These are phyloP conservation scores for Naganishia sp. DNA, from an alignment of 1,284 basidiomycete genomes.

Conservation along the genomic window DNA sequence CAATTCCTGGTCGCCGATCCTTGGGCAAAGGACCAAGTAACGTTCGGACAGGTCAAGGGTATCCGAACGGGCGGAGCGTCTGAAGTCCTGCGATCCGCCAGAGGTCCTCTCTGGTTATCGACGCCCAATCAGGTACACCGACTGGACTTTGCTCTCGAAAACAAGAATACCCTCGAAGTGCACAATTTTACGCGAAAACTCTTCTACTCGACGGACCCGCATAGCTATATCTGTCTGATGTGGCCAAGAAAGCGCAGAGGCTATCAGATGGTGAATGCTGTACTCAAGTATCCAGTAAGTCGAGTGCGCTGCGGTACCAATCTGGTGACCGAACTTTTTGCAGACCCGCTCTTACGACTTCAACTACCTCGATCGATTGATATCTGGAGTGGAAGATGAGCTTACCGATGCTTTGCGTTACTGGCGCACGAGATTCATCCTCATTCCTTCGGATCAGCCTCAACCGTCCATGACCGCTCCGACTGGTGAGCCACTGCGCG, in stretches of 20 bases:
- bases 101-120: conserved; percentile 81
- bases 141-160: conserved; percentile 77
- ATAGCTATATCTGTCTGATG: conserved; percentile 82
- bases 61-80: conserved; percentile 63
- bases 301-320: not conserved
- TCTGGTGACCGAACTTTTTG: not conserved
- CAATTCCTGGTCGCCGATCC: conserved; percentile 72
- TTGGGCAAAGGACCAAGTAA: conserved; percentile 60
- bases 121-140: conserved; percentile 95
- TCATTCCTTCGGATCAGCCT: conserved; percentile 78
- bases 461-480: conserved; percentile 59
- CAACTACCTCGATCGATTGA: conserved; percentile 59
- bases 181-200: conserved; percentile 80
- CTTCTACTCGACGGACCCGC: conserved; percentile 62
- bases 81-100: conserved; percentile 66
- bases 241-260: conserved; percentile 88
- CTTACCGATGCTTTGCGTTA: conserved; percentile 81
- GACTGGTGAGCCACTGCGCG: conserved; percentile 72
- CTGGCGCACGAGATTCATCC: conserved; percentile 93
- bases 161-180: conserved; percentile 72
- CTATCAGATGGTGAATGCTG: conserved; percentile 75
- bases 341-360: conserved; percentile 38
- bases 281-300: conserved; percentile 72
- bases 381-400: conserved; percentile 79
- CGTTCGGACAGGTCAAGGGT: conserved; percentile 38